These are phyloP conservation scores for Boletales sp. DNA, from an alignment of 768 basidiomycete species.

Conservation along the genomic window DNA sequence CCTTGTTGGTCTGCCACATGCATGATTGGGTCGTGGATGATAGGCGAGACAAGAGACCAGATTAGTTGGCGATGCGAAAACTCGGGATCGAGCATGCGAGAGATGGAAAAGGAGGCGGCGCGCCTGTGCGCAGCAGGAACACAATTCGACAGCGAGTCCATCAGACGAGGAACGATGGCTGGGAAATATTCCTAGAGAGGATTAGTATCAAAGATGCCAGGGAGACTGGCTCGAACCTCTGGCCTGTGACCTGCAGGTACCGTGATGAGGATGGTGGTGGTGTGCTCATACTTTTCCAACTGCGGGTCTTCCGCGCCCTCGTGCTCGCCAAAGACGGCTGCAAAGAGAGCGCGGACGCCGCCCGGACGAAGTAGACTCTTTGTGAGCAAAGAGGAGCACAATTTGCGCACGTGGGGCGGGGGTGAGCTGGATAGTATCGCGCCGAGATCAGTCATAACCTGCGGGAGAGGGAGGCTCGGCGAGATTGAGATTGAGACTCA, in stretches of 20 bases:
- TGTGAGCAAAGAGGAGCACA: constrained; percentile 62
- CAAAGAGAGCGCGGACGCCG: constrained; percentile 66
- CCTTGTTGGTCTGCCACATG: constrained; percentile 2
- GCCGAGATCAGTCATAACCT: constrained; percentile 64
- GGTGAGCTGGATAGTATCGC: constrained; percentile 46
- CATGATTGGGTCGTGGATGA: constrained; percentile 54
- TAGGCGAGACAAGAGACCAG: constrained; percentile 38
- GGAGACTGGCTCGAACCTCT: constrained; percentile 41
- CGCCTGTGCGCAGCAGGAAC: constrained; percentile 43
- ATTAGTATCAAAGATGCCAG: not conserved
- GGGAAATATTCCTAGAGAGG: constrained; percentile 56
- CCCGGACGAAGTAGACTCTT: constrained; percentile 66
- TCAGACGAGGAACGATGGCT: constrained; percentile 50
- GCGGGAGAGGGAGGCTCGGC: constrained; percentile 55
- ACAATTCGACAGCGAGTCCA: constrained; percentile 44
- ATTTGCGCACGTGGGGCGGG: constrained; percentile 50
- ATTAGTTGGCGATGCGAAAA: constrained; percentile 16
- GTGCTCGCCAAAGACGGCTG: constrained; percentile 65
- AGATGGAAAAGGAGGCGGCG: constrained; percentile 65
- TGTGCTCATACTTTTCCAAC: constrained; percentile 69
- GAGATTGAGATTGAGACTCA: constrained; percentile 5
- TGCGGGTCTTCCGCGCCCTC: constrained; percentile 49
- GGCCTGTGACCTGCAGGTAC: constrained; percentile 54
- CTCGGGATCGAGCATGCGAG: constrained; percentile 52
- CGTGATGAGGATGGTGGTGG: constrained; percentile 60